Percentiles rank a stretch among this genome's conserved stretches.
phyloP scores from a whole-genome alignment of 192 early-diverging fungal genomes.

The Piromyces sp. region DNA sequence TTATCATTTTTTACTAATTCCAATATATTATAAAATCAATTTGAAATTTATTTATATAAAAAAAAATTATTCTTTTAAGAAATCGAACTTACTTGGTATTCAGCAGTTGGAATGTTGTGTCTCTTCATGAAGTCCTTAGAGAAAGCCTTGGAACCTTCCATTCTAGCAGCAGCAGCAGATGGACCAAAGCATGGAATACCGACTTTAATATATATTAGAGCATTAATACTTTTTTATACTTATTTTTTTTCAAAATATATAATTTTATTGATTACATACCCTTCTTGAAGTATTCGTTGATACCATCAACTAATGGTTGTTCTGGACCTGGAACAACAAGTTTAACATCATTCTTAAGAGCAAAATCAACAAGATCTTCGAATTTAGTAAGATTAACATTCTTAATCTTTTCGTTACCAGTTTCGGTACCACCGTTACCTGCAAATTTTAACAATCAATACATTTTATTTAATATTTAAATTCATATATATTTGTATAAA shows the following conservation, averaged over 20 bases:
- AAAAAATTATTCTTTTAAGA: too few species aligned
- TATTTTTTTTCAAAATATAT: not conserved
- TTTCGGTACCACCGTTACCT: constrained; percentile 90
- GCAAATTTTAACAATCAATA: not conserved
- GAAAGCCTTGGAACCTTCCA: constrained; percentile 98
- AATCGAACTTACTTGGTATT: too few species aligned
- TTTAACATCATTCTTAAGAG: constrained; percentile 52
- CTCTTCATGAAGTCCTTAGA: constrained; percentile 97
- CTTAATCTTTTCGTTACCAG: constrained; percentile 48
- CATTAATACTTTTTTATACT: too few species aligned
- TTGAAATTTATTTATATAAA: too few species aligned
- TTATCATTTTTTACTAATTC: too few species aligned
- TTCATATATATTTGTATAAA: not conserved
- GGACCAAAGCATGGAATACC: constrained; percentile 88
- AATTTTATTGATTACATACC: constrained; percentile 8
- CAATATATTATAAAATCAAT: too few species aligned
- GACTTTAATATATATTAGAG: constrained; percentile 31
- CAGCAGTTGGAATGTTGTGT: constrained; percentile 89
- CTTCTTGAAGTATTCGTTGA: constrained; percentile 64
- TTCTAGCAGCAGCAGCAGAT: constrained; percentile 62
- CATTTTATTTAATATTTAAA: not conserved
- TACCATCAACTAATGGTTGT: constrained; percentile 89
- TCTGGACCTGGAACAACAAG: constrained; percentile 91
- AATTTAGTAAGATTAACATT: constrained; percentile 62
- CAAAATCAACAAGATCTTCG: constrained; percentile 56